A percentile compares a stretch with the other conserved stretches of the same genome.
These are phyloP conservation scores for Trichoderma citrinoviride DNA, from an alignment of 2,329 filamentous ascomycete species.

Conservation along the genomic window DNA sequence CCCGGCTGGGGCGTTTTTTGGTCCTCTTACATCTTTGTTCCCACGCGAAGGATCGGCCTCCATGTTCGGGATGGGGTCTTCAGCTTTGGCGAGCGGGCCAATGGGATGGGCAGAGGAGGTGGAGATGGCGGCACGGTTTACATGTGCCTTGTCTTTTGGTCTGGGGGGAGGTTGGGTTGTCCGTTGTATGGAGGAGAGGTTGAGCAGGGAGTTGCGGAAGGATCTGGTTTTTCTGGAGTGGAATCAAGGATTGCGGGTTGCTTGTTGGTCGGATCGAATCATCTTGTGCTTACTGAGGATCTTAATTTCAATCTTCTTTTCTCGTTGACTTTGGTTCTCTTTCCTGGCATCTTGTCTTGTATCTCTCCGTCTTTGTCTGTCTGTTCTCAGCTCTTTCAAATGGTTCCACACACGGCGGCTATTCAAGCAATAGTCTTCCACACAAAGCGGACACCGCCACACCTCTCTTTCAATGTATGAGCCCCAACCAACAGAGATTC, in stretches of 20 bases:
- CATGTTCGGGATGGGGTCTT: background rate
- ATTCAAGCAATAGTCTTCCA: background rate
- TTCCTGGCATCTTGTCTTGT: too few species aligned
- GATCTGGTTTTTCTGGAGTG: background rate
- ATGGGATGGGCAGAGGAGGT: background rate
- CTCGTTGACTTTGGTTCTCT: too few species aligned
- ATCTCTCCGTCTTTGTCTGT: too few species aligned
- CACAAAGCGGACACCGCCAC: background rate
- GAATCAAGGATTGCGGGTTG: background rate
- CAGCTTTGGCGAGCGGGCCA: constrained; percentile 5
- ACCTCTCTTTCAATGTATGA: too few species aligned
- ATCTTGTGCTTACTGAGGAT: too few species aligned
- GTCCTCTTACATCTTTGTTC: background rate
- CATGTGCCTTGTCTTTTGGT: background rate
- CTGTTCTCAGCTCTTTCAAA: too few species aligned
- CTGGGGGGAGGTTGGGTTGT: background rate
- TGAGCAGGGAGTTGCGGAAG: constrained; percentile 3
- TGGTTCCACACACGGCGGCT: background rate
- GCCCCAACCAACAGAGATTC: too few species aligned
- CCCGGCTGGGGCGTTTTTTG: background rate
- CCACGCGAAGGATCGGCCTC: constrained; percentile 13
- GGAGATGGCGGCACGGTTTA: background rate
- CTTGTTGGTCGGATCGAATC: background rate
- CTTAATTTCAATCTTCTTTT: too few species aligned
- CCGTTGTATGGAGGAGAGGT: background rate